Base-by-base conservation (phyloP, 768 basidiomycete species). In the Pulveroboletus sp. region DNA sequence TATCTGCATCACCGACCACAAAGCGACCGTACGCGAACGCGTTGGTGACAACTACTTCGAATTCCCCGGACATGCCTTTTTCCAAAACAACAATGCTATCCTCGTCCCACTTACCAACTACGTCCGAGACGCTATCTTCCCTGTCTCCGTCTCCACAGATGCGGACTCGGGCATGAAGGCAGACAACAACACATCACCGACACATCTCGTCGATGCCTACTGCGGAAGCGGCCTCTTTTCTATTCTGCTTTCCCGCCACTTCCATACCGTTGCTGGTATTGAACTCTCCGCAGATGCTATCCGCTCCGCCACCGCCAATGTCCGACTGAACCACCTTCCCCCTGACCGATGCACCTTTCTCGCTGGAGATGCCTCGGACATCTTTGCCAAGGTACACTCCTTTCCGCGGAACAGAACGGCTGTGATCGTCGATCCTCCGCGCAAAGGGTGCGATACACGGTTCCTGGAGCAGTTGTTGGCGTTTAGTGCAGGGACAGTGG, bases 1-100 rank as follows among this genome's bases (percentile, higher is more conserved):
- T 59, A 63, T 93, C 46, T 94, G 92, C 63, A 75, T 96, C 49
- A 88, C 91, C 0, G 78, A 92, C 63, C 90, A 92, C 64, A 86
- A 86, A 51, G 81, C 75, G 11, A 81, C 75, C 9, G 82, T 95
- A 1, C 86, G 92, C 47, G 94, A 96, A 68, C 78, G 79, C 41
- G 89, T 98, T 24, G 93, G 91, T 8, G 70, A 79, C 54, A 81
- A 75, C 64, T 67, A 86, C 39, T 96, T 98, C 70, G 85, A 93
- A 63, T 94, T 90, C 69, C 79, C 76, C 18, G 89, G 85, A 6
- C 83, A 87, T 41, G 87, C 90, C 5, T 99, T 98, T 76, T 98
- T 98, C 79, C 95, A 99, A 64, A 97, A 97, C 75, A 99, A 99
- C 78, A 94, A 95, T 64, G 83, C 89, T 7, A 88, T 95, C 35